A percentile compares a stretch with the other conserved stretches of the same genome.
These are phyloP conservation scores for Salix koriyanagi DNA, from an alignment of 345 rosid species.

Conservation along the genomic window DNA sequence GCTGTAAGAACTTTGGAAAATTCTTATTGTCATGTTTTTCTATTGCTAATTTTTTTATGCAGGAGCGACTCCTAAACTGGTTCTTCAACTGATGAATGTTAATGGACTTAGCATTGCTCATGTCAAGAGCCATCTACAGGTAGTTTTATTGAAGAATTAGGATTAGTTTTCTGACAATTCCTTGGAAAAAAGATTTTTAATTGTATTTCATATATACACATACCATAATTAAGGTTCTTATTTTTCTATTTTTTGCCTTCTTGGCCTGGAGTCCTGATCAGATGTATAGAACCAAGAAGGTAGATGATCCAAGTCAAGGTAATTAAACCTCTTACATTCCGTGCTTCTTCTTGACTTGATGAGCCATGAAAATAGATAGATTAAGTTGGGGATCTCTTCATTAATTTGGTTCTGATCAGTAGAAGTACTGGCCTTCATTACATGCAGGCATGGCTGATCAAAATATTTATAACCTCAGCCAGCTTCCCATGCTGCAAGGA, in stretches of 20 bases:
- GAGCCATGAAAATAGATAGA: not conserved
- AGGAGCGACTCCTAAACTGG: constrained; percentile 34
- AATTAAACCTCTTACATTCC: not conserved
- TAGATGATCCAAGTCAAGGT: constrained; percentile 27
- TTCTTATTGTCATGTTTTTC: not conserved
- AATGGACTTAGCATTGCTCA: constrained; percentile 37
- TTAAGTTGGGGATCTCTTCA: not conserved
- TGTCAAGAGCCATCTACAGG: constrained; percentile 38
- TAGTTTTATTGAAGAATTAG: not conserved
- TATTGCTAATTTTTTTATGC: not conserved
- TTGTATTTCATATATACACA: not conserved
- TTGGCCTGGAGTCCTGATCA: not conserved
- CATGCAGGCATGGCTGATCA: constrained; percentile 52
- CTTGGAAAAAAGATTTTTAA: not conserved
- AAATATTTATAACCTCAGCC: constrained; percentile 69
- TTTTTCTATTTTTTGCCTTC: not conserved
- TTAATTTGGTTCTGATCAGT: constrained; percentile 4
- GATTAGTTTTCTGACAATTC: too few relatives aligned
- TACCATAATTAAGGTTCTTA: not conserved
- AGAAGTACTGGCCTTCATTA: not conserved
- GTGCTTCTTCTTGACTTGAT: not conserved
- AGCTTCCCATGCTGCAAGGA: constrained; percentile 71
- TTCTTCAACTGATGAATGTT: constrained; percentile 32
- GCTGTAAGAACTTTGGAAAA: too few relatives aligned
- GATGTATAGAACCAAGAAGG: constrained; percentile 38